Base-by-base conservation (phyloP, 2,329 filamentous ascomycete genomes). In the Colletotrichum cereale region DNA sequence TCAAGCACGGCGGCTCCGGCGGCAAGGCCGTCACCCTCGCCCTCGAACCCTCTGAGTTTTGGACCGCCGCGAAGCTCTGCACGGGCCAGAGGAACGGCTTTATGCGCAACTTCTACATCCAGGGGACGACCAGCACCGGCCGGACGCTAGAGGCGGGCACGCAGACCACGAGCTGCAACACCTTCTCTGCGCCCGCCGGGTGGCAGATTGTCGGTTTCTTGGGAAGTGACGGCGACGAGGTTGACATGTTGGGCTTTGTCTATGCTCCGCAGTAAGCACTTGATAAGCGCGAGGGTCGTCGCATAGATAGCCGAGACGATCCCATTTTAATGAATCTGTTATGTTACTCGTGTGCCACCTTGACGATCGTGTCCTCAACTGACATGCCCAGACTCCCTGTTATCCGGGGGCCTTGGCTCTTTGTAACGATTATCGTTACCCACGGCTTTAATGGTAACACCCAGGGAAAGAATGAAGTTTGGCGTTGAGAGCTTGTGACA, bases 51-150 rank as follows among this genome's bases (percentile, higher is more conserved):
- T 79, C 79, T 21, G 89, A 91, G 77, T 83, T 79, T 75, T 86
- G 88, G 83, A 83, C 81, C 1, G 75, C 77, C 34, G 86, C 86
- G 0, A 79, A 80, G 62, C 78, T 90, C 16, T 90, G 88, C 78
- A 81, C 85, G 74, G 88, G 83, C 18, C 76, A 85, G 75, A 82
- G 85, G 74, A 78, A 82, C 70, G 75, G 75, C 29, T 75, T 80
- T 18, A 87, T 85, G n/a, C 84, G 88, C 40, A 85, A 85, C 75
- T 89, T 91, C 76, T 90, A 86, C 76, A 84, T 89, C 71, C 74
- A 82, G 67, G 86, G 87, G n/a, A 85, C 81, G 1, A 89, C 87
- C 2, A 88, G 83, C 74, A 66, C 79, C 0, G 87, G 87, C 1
- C 81, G 83, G 29, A 85, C 79, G 0, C 73, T 89, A 7, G 76